Base-by-base conservation (phyloP, 768 basidiomycete species). In the Fomitopsis serialis region DNA sequence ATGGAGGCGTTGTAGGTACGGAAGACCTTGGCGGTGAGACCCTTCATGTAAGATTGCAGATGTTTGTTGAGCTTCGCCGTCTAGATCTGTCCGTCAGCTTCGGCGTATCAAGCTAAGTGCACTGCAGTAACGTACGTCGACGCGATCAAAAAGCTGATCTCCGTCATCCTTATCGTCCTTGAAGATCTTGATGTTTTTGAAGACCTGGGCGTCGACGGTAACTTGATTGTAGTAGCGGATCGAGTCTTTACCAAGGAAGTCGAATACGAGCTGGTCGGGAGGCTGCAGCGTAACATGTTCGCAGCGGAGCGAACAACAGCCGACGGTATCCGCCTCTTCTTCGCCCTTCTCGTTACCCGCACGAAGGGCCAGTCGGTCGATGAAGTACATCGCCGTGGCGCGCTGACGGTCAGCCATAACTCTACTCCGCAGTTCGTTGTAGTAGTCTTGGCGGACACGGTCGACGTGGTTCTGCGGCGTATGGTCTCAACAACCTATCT, bases 271-370 rank as follows among this genome's bases (percentile, higher is more conserved):
- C 62, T 80, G 84, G 74, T 92, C 84, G 10, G 94, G 93, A 8
- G 85, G 83, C 61, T 89, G 84, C 49, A 98, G 75, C 2, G 96
- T 98, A 66, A 99, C 87, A 70, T 99, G 97, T 69, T 98, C 93
- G 69, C 88, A 96, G 27, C 95, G 90, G 46, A 99, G 74, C 3
- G 97, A 99, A 70, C 97, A 99, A 72, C 97, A 98, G 66, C 97
- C 97, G 52, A 98, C 94, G 0, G 97, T 99, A 67, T 99, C 97
- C 1, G 97, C 97, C 70, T 98, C 97, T 61, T 99, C 97, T 63
- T 98, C 97, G 42, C 96, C 97, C 71, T 99, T 99, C 74, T 99
- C 97, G 71, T 98, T 98, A 58, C 97, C 97, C 45, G 95, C 95
- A 78, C 97, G 91, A 68, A 99, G 88, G 34, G 97, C 97, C 34